Conservation (phyloP, 2,329 filamentous ascomycete species). For the Cladosporium cucumerinum region DNA sequence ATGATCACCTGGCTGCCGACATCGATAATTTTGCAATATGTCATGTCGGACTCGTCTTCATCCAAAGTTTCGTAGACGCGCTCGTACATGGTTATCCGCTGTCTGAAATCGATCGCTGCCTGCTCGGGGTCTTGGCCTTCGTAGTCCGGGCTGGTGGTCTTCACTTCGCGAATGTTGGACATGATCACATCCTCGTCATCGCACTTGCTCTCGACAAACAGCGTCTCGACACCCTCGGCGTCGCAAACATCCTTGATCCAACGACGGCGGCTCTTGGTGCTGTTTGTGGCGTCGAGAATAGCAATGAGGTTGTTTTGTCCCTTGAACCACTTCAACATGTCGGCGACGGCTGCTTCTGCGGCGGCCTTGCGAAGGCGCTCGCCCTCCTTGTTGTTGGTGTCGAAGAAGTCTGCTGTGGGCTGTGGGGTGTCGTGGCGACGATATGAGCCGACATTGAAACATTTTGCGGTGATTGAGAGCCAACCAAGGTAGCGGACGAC, state of each 20-base stretch:
- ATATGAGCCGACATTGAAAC: conserved; percentile 97
- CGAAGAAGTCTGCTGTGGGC: conserved; percentile 92
- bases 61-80: conserved; percentile 94
- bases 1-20: conserved; percentile 96
- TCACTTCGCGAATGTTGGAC: conserved; percentile 90
- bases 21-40: conserved; percentile 96
- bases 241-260: conserved; percentile 85
- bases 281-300: conserved; percentile 95
- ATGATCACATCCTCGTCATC: conserved; percentile 95
- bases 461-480: conserved; percentile 89
- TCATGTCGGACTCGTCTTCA: conserved; percentile 79
- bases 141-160: conserved; percentile 95
- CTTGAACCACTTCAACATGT: conserved; percentile 93
- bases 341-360: conserved; percentile 83
- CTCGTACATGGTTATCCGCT: conserved; percentile 95
- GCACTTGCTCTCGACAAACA: conserved; percentile 96
- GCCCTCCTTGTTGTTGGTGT: conserved; percentile 82
- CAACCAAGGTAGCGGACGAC: conserved; percentile 92
- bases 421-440: conserved; percentile 86
- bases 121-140: conserved; percentile 87
- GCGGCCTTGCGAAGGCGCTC: conserved; percentile 84
- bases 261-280: conserved; percentile 79
- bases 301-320: conserved; percentile 75
- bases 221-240: conserved; percentile 71
- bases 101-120: conserved; percentile 86